Evolutionary conservation across 176 grass and related monocot genomes (phyloP), one percentile per base, ranked within the genome.

Genomic region (Alopecurus myosuroides): DNA sequence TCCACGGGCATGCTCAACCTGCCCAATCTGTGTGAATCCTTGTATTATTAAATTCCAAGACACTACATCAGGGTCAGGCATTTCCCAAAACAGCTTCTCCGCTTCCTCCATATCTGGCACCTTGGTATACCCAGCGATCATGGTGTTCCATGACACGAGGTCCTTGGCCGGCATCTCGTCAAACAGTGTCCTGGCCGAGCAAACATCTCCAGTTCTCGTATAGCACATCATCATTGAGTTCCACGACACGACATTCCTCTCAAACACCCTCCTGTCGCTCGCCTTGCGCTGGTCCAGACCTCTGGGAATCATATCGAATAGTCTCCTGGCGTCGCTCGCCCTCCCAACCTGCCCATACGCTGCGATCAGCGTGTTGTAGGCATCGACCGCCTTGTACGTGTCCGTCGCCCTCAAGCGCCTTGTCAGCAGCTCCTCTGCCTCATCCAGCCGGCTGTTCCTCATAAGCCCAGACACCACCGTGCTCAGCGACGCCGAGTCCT

Each of bases 211-310:
- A 6, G 56, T 34, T 85, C 56, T 92, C 9, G 86, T 79, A 61
- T 95, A 92, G 76, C 93, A 90, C 88, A 92, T 88, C 77, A 92
- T 90, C 85, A 94, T 92, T 17, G 92, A 89, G 86, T 94, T 94
- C 87, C 87, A 90, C 35, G 87, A 94, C 41, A 94, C 89, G n/a
- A 70, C 64, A 78, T 95, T 92, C 76, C 88, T 86, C 79, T 90
- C 62, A 74, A 95, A 92, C 4, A 62, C 37, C 57, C 29, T 81
- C 9, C 9, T 62, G 37, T 74, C 50, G 51, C 18, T 13, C 23
- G 7, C 77, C n/a, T 66, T 84, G 33, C 25, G 37, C 29, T 31
- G 82, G 60, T 5, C 22, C 48, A 74, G 77, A 51, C 35, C n/a
- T 67, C 41, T 68, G 9, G 90, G 93, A 74, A 95, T 92, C 83